Base-by-base conservation (phyloP, 192 early-diverging fungal genomes). In the Dissophora ornata region DNA sequence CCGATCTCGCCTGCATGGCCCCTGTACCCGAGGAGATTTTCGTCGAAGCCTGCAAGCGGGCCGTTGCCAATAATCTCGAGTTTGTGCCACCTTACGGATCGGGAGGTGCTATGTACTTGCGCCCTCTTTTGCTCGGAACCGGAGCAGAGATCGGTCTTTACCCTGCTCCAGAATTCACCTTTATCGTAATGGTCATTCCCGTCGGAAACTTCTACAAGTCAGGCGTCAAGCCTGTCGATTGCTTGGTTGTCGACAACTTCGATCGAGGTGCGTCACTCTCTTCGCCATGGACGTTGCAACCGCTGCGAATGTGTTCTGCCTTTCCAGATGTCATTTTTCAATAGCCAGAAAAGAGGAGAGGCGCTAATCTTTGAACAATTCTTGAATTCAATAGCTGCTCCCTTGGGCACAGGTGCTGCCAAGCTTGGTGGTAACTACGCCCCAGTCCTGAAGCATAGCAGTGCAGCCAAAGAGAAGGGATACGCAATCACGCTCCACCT, bases 381-480 rank as follows among this genome's bases (percentile, higher is more conserved):
- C 52, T 50, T 19, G 5, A 12, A 18, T 34, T 2, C 12, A 49
- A 52, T 59, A 85, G 80, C 82, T 45, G 84, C 84, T 42, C 85
- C 83, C 19, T 58, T 66, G 44, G 85, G 85, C 52, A 83, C 84
- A 11, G 91, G 91, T 34, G 79, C 85, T 49, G 75, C 82, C 55
- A 93, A 93, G 69, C 62, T 90, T 29, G 91, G 89, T 26, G 92
- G 92, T 12, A 93, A 93, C 71, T 93, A 93, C 66, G 90, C 89
- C 10, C 87, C 88, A 24, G 84, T 85, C 2, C 80, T 93, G 25
- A 71, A 65, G 18, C 86, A 88, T 12, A 88, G 89, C 25, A 67
- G 79, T 24, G 80, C 70, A 1, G 90, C 89, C 34, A 90, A 89
- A 60, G 79, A 85, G 45, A 69, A 83, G 30, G 92, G 91, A 26